Base-by-base conservation (phyloP, 495 filamentous ascomycete species). In the Clavariopsis aquatica region DNA sequence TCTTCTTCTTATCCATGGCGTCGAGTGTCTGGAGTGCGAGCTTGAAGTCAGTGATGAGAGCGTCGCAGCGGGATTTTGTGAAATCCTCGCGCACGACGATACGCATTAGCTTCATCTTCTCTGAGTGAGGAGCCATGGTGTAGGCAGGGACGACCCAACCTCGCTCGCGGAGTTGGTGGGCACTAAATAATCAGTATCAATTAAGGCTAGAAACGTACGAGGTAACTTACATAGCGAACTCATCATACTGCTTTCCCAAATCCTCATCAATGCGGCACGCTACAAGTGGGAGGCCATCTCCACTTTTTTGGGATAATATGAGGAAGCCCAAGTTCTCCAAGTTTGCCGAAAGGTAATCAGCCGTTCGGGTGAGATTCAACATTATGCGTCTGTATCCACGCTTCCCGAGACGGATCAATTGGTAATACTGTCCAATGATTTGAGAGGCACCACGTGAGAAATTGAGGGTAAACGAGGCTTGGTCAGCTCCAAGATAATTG, bases 401-500 rank as follows among this genome's bases (percentile, higher is more conserved):
- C 81, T 94, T 93, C 51, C 92, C 92, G 8, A 96, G 84, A 10
- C 92, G 89, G 77, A 96, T 94, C 73, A 96, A 79, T 74, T 96
- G 92, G 79, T 96, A 96, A 79, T 96, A 96, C 75, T 96, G 92
- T 29, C 92, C 92, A 71, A 96, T 96, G 65, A 96, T 86, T 70
- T 96, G 92, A 41, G 87, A 87, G 47, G 92, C 92, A 60, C 92
- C 92, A 76, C 94, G 93, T 74, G 88, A 92, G 81, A 96, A 96
- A 80, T 96, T 96, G 54, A 96, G 83, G n/a, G 92, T 96, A 81
- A 96, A 96, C 55, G 90, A 95, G n/a, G 92, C 86, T 77, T 96
- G 92, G 69, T 96, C 91, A 24, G 92, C 89, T 57, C 92, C 92
- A 1, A 96, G 87, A 74, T 96, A 96, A 79, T 96, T 96, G 82